Conservation (phyloP, 2,329 filamentous ascomycete species). For the Penicillium sp. region DNA sequence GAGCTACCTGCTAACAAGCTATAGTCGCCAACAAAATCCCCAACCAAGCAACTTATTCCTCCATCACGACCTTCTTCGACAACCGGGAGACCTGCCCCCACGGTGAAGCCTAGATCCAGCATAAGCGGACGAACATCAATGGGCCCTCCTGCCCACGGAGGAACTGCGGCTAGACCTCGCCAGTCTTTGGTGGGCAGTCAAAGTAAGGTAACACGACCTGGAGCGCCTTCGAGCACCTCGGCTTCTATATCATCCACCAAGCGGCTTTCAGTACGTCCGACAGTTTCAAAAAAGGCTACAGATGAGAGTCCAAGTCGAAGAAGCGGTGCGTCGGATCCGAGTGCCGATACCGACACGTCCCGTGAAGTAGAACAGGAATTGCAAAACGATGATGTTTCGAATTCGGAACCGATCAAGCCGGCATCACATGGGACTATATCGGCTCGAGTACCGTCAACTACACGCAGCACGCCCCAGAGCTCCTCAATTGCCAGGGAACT, state of each 20-base stretch:
- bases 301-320: slow-evolving; percentile 24
- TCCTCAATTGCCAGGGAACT: slow-evolving; percentile 62
- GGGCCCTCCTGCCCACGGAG: slow-evolving; percentile 55
- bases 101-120: slow-evolving; percentile 54
- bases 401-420: slow-evolving; percentile 19
- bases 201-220: slow-evolving; percentile 31
- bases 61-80: slow-evolving; percentile 46
- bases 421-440: slow-evolving; percentile 22
- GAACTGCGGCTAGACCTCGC: slow-evolving; percentile 34
- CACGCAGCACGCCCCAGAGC: slow-evolving; percentile 44
- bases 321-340: slow-evolving; percentile 28
- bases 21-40: slow-evolving; percentile 74
- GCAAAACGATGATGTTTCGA: slow-evolving; percentile 18
- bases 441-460: slow-evolving; percentile 22
- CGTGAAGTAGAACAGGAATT: slow-evolving; percentile 22
- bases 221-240: slow-evolving; percentile 23
- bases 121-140: slow-evolving; percentile 60
- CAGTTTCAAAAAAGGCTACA: slow-evolving; percentile 22
- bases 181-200: slow-evolving; percentile 35
- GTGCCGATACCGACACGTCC: slow-evolving; percentile 26
- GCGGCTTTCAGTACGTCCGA: slow-evolving; percentile 31
- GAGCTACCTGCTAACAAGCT: slow-evolving; percentile 10
- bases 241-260: slow-evolving; percentile 24
- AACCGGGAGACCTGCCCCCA: slow-evolving; percentile 45
- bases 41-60: slow-evolving; percentile 66